Conservation (phyloP, 2,329 filamentous ascomycete genomes). For the Leptodontidium sp. region DNA sequence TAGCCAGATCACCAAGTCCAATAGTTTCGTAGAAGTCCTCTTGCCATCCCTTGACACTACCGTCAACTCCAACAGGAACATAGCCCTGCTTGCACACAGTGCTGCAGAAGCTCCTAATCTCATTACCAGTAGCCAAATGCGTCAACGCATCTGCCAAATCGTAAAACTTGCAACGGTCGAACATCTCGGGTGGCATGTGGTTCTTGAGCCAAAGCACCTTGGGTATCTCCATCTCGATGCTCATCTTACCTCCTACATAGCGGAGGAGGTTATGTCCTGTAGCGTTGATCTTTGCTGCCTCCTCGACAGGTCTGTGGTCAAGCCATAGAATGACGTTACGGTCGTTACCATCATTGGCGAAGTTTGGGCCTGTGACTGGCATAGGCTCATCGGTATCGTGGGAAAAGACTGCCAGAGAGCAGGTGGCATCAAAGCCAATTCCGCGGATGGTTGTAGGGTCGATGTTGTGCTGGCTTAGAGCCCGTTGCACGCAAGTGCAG, state of each 20-base stretch:
- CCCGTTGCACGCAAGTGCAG: constrained; percentile 84
- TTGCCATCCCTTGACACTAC: constrained; percentile 98
- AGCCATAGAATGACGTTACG: constrained; percentile 98
- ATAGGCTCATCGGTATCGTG: constrained; percentile 90
- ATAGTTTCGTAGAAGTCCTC: constrained; percentile 90
- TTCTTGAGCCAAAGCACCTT: constrained; percentile 99
- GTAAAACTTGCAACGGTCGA: constrained; percentile 95
- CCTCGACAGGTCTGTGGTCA: constrained; percentile 89
- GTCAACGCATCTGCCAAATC: constrained; percentile 93
- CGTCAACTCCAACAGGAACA: constrained; percentile 95
- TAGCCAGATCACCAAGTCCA: constrained; percentile 82
- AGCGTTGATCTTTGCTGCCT: constrained; percentile 92
- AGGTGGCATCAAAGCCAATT: constrained; percentile 98
- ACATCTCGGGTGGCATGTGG: constrained; percentile 92
- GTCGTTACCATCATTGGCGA: constrained; percentile 81
- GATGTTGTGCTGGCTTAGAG: constrained; percentile 82
- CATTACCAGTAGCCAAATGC: constrained; percentile 90
- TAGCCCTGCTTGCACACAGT: constrained; percentile 97
- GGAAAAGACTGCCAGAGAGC: constrained; percentile 90
- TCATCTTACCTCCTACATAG: constrained; percentile 98
- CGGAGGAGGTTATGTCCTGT: constrained; percentile 92
- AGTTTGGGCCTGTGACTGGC: constrained; percentile 87
- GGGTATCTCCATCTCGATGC: constrained; percentile 99
- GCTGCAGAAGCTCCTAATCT: constrained; percentile 93
- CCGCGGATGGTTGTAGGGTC: constrained; percentile 80